Percentiles rank a stretch among this genome's conserved stretches.
Conservation (phyloP, 1,284 basidiomycete species). For the Irpex sp. region DNA sequence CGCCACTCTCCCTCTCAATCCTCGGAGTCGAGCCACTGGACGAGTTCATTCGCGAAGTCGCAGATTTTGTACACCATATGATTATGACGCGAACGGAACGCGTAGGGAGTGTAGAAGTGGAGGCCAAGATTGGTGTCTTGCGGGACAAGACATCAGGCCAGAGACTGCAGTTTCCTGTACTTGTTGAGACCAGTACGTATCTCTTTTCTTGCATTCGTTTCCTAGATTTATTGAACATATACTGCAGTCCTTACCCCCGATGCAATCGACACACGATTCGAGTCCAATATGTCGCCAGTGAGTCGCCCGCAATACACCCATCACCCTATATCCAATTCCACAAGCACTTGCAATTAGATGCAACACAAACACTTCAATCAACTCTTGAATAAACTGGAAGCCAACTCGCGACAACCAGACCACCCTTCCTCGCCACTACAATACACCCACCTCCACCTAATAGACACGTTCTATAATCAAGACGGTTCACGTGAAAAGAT, state of each 20-base stretch:
- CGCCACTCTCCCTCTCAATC: constrained; percentile 82
- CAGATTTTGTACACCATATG: constrained; percentile 83
- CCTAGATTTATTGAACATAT: background rate
- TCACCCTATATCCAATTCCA: background rate
- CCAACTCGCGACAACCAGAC: constrained; percentile 38
- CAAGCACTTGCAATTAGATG: constrained; percentile 39
- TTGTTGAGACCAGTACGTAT: constrained; percentile 84
- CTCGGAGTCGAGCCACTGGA: constrained; percentile 92
- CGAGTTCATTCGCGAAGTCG: constrained; percentile 90
- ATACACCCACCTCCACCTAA: constrained; percentile 77
- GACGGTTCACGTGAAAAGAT: constrained; percentile 61
- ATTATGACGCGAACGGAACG: constrained; percentile 50
- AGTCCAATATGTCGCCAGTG: constrained; percentile 89
- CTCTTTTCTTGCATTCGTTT: constrained; percentile 6
- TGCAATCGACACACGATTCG: constrained; percentile 66
- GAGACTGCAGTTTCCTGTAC: constrained; percentile 69
- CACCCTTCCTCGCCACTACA: constrained; percentile 47
- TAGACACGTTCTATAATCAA: constrained; percentile 77
- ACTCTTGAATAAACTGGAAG: constrained; percentile 78
- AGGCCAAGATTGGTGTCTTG: constrained; percentile 90
- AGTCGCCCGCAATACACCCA: constrained; percentile 27
- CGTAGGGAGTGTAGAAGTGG: constrained; percentile 66
- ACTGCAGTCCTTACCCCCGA: constrained; percentile 47
- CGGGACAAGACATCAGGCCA: constrained; percentile 55
- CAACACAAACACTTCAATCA: constrained; percentile 88